Evolutionary conservation across 441 rosid species (phyloP), one percentile per base, ranked within the genome.

Genomic region (Croton laevigatus): DNA sequence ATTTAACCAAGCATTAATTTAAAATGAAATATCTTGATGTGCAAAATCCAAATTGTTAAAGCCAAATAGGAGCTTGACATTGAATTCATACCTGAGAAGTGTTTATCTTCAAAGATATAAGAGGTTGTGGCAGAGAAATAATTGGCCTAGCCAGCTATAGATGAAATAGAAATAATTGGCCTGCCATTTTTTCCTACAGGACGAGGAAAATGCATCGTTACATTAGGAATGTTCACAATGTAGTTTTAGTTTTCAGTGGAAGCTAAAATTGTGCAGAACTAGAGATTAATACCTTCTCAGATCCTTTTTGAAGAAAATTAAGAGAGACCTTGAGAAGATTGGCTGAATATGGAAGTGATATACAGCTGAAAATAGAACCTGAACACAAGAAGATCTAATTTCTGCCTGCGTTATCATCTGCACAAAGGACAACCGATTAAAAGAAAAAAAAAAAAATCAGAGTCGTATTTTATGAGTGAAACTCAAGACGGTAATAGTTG

Each of bases 351-450:
- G 93, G 96, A 69, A 82, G 81, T 94, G 93, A 82, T 90, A 90
- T 59, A 88, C 93, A 38, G 94, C 93, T 58, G 98, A 86, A 74
- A 94, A 90, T 68, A 94, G 76, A 83, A 92, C 84, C 83, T 89
- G 98, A 53, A 94, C 71, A 78, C 97, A 89, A 51, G 96, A 96
- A 55, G 94, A 85, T 73, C 89, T 83, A 38, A 90, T 84, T 78
- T 88, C 93, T 27, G 83, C 76, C 59, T 79, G 68, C 62, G 5
- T 60, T 72, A 78, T 75, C 74, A 54, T 87, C 97, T 90, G 84
- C 79, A 70, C 13, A 68, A 68, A 55, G 54, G 32, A 55, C 19
- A 42, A 40, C 8, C n/a, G 19, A 49, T 45, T 54, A 20, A 68
- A n/a, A n/a, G n/a, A n/a, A n/a, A n/a, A n/a, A n/a, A n/a, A n/a